These are phyloP conservation scores for Gaultheria prostrata DNA, from an alignment of 148 eudicot species.

Conservation along the genomic window DNA sequence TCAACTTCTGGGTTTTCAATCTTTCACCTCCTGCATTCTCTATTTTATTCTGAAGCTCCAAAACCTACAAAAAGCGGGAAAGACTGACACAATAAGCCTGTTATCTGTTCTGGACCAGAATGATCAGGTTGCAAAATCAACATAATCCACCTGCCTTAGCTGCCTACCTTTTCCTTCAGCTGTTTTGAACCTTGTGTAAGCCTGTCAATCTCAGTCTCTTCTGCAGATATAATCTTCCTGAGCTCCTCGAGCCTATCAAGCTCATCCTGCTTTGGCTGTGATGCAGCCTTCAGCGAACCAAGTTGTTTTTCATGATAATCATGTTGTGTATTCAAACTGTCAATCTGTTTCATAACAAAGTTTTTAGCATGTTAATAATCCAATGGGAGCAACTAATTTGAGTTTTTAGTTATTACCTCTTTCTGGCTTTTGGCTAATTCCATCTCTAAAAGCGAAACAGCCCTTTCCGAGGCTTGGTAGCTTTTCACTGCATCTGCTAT, in stretches of 20 bases:
- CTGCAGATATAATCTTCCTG: conserved; percentile 43
- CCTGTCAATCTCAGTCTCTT: conserved; percentile 70
- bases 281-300: conserved; percentile 69
- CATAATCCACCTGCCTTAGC: neutral
- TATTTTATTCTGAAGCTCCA: conserved; percentile 78
- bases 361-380: neutral
- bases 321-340: conserved; percentile 65
- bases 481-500: conserved; percentile 57
- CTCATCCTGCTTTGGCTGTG: conserved; percentile 70
- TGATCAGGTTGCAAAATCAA: neutral
- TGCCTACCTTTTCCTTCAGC: conserved; percentile 76
- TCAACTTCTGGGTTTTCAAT: conserved; percentile 69
- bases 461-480: conserved; percentile 62
- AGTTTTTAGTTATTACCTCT: conserved; percentile 50
- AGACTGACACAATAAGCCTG: neutral
- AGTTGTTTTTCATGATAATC: conserved; percentile 72
- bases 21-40: conserved; percentile 97
- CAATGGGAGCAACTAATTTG: neutral
- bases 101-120: neutral
- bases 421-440: conserved; percentile 78
- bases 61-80: conserved; percentile 30
- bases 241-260: conserved; percentile 59
- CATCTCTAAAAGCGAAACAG: conserved; percentile 64
- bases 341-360: conserved; percentile 50
- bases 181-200: conserved; percentile 67